Base-by-base conservation (phyloP, 306 rosid genomes). In the Malus sieversii region DNA sequence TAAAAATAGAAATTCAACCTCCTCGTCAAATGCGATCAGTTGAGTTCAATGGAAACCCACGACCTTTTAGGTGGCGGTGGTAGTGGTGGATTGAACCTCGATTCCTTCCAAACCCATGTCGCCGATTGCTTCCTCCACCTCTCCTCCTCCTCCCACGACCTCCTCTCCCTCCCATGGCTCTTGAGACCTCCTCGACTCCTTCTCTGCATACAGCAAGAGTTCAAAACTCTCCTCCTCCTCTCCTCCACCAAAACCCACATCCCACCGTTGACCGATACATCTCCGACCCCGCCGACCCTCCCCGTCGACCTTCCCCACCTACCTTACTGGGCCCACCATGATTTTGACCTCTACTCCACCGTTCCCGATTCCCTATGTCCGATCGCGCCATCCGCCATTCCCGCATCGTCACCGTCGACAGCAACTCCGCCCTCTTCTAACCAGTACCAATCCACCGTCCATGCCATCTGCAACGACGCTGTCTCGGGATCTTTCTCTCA, bases 81-180 rank as follows among this genome's bases (percentile, higher is more conserved):
- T 48, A 48, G 19, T 48, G 8, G 53, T 4, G 53, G 53, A 48
- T 48, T 48, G 1, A 96, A 90, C 48, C 91, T 92, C 64, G 89
- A 88, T 19, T 64, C 81, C 6, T 94, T 94, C 77, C 98, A 92
- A 81, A 81, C 68, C 59, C 85, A 85, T 3, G 87, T 92, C n/a
- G 71, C 86, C 2, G 86, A 82, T 29, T 79, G 86, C 25, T 86
- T 94, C 52, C 73, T 55, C 12, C 86, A 86, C 35, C 80, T 92
- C 46, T 81, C 86, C 2, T 80, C 86, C 0, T 78, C 67, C 33
- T 61, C 75, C 1, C 86, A 75, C 1, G 88, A 91, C 0, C 68
- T 90, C 63, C 86, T 92, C 22, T 90, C 98, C 1, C 86, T 94
- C 44, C 55, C 83, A 0, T 91, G 98, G 98, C 75, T 91, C 20